Conservation (phyloP, 2,329 filamentous ascomycete genomes). For the Xylaria sp. region DNA sequence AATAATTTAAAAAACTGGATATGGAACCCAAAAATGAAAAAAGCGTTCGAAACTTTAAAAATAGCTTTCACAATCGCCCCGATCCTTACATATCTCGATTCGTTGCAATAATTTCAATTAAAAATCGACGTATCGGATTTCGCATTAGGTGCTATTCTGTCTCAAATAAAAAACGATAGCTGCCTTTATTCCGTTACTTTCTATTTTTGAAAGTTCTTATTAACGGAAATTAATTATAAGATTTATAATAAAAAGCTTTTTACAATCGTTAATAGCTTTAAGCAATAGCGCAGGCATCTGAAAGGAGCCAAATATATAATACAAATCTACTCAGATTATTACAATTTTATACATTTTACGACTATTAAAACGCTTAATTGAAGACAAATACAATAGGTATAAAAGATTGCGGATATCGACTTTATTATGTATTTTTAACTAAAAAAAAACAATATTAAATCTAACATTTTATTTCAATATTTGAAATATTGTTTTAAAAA, state of each 20-base stretch:
- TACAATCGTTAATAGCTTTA: conserved; percentile 34
- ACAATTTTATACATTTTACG: conserved; percentile 34
- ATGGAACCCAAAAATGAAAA: not conserved
- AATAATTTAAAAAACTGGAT: conserved; percentile 4
- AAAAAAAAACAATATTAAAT: not conserved
- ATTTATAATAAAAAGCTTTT: conserved; percentile 42
- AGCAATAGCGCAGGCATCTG: conserved; percentile 29
- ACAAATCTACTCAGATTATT: conserved; percentile 17
- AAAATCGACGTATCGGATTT: conserved; percentile 30
- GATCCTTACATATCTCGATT: not conserved
- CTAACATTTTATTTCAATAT: not conserved
- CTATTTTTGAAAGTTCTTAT: conserved; percentile 17
- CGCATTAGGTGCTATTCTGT: conserved; percentile 6
- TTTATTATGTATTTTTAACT: conserved; percentile 26
- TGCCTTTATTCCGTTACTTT: conserved; percentile 17
- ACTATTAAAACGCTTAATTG: conserved; percentile 27
- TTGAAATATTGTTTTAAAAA: too few species aligned
- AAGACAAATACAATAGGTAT: conserved; percentile 28
- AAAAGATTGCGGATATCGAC: conserved; percentile 13
- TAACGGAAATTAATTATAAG: conserved; percentile 34
- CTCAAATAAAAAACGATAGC: conserved; percentile 1
- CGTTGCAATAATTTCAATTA: conserved; percentile 15
- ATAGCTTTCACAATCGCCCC: not conserved
- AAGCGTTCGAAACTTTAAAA: conserved; percentile 4
- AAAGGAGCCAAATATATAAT: conserved; percentile 14